Conservation (phyloP, 208 protist species). For the Trypanosoma conorhini region DNA sequence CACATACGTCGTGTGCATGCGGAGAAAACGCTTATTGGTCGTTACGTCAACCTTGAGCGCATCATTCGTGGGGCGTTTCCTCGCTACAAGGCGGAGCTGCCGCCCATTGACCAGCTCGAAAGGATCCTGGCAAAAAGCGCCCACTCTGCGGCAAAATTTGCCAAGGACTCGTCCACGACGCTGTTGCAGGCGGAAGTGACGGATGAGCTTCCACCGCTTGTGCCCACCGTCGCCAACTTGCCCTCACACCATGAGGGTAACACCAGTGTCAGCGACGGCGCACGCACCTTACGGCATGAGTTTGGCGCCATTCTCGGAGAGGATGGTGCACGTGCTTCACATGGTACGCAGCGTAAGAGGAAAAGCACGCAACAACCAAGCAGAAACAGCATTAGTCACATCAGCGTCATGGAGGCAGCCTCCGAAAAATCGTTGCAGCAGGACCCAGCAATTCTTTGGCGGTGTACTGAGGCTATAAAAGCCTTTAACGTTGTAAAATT, state of each 20-base stretch:
- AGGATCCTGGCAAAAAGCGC: constrained; percentile 22
- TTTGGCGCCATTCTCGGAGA: neutral
- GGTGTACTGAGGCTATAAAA: constrained; percentile 39
- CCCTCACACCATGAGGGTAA: neutral
- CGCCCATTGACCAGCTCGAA: constrained; percentile 23
- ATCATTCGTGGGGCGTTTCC: constrained; percentile 53
- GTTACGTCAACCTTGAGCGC: constrained; percentile 39
- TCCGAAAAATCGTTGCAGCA: neutral
- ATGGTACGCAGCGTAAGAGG: neutral
- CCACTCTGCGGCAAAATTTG: neutral
- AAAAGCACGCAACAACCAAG: neutral
- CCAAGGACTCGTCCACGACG: neutral
- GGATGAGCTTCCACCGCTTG: neutral
- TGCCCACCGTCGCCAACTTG: neutral
- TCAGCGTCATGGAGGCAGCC: neutral
- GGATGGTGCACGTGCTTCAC: neutral
- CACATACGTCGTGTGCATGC: constrained; percentile 40
- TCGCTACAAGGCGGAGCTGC: constrained; percentile 25
- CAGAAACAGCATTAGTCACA: neutral
- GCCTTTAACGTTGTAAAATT: constrained; percentile 30
- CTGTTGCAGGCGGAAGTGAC: neutral
- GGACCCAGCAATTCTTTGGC: constrained; percentile 19
- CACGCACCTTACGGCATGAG: neutral
- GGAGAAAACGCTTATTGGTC: constrained; percentile 53
- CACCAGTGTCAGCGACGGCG: neutral